Evolutionary conservation across 2,329 filamentous ascomycete genomes (phyloP), one percentile per base, ranked within the genome.

Genomic region (Clarireedia monteithiana): DNA sequence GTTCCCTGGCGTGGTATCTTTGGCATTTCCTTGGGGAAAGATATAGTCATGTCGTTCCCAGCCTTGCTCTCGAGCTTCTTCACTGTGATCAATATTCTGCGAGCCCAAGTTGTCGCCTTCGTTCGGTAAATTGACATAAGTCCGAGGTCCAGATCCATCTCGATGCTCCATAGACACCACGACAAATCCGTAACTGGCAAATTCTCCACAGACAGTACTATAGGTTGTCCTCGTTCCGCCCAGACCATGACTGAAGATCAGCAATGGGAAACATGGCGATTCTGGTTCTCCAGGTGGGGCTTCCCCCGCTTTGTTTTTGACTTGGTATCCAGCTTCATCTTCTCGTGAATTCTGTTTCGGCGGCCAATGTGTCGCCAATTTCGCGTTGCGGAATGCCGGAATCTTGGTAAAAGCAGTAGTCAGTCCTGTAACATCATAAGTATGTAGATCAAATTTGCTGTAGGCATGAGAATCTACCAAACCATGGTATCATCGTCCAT

Each of bases 161-260:
- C 83, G 70, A 66, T 87, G 83, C 68, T 88, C 83, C 24, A 87
- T 64, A 0, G 82, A 81, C 36, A 82, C 77, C 0, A 87, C 82
- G 0, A 87, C 72, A 62, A 86, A 84, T 0, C 83, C 82, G 61
- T 84, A 82, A 64, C 80, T 84, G 0, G 83, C 83, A 60, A 87
- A 79, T 60, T 87, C 82, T 6, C 83, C 81, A 61, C 83, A 86
- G 2, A 86, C 72, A 15, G 77, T 76, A 17, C 79, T 83, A 63
- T 84, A 85, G 59, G 77, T 79, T 2, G 82, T 85, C 48, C 82
- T 71, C 2, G 80, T 84, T 0, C 82, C 83, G 5, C 83, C 82
- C 5, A 87, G 69, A 0, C 84, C 84, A 67, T 87, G 84, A 62
- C 80, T 84, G 67, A 88, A 87, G 23, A 87, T 73, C 36, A 87